Evolutionary conservation across 352 stramenopile genomes (phyloP).

Genomic region (Pilasporangium apinafurcum): DNA sequence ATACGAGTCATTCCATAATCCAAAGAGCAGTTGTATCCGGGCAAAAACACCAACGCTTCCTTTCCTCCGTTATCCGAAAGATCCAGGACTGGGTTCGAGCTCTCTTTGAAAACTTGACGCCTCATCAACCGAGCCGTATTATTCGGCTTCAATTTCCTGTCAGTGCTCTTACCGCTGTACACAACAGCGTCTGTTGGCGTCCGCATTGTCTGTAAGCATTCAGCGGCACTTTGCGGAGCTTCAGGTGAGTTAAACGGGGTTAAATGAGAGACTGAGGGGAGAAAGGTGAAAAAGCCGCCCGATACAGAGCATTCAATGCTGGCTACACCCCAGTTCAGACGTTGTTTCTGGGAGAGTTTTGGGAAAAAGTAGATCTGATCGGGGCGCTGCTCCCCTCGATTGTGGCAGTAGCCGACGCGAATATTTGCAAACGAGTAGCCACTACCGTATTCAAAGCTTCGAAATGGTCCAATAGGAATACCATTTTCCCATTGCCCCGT

Average conservation of each 20-base stretch:
- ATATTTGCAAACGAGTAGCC: constrained; percentile 75
- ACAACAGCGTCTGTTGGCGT: constrained; percentile 46
- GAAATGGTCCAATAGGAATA: constrained; percentile 66
- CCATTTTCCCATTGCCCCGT: constrained; percentile 69
- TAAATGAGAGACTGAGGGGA: constrained; percentile 48
- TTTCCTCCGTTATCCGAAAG: neutral
- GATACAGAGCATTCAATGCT: constrained; percentile 77
- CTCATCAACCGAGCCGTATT: constrained; percentile 14
- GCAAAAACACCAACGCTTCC: constrained; percentile 25
- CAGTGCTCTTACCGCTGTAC: constrained; percentile 22
- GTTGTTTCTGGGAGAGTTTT: constrained; percentile 30
- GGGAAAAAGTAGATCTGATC: constrained; percentile 43
- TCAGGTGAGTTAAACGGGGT: constrained; percentile 27
- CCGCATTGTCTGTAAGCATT: constrained; percentile 29
- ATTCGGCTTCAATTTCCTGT: constrained; percentile 2
- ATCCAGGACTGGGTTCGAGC: constrained; percentile 10
- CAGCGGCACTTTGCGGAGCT: constrained; percentile 23
- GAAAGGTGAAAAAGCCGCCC: constrained; percentile 64
- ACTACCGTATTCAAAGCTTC: constrained; percentile 63
- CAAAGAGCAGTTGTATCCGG: constrained; percentile 31
- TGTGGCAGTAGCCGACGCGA: constrained; percentile 62
- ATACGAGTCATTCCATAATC: constrained; percentile 23
- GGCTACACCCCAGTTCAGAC: constrained; percentile 65
- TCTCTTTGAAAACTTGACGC: constrained; percentile 12
- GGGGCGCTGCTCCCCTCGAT: constrained; percentile 22